A percentile compares a stretch with the other conserved stretches of the same genome.
Conservation (phyloP, 768 basidiomycete genomes). For the Amanita jacksonii region DNA sequence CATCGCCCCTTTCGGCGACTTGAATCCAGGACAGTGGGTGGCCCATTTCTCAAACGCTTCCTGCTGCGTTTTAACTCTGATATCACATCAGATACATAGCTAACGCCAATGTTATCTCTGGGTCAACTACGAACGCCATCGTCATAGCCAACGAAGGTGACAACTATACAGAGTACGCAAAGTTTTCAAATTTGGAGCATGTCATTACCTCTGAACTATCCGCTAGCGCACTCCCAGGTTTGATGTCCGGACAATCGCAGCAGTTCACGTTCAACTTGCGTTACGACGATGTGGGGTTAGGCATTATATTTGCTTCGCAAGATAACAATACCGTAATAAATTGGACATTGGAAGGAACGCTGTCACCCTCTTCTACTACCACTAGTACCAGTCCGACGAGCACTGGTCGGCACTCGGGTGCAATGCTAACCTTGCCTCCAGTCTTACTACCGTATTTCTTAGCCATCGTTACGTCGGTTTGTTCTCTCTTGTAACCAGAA, state of each 20-base stretch:
- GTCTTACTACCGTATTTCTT: no score
- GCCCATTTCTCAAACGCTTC: no score
- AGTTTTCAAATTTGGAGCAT: no score
- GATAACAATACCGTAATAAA: slow-evolving; percentile 2
- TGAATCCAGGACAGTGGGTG: slow-evolving; percentile 6
- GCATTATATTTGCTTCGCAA: neutral
- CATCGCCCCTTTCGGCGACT: slow-evolving; percentile 1
- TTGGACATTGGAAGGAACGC: slow-evolving; percentile 3
- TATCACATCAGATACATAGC: neutral
- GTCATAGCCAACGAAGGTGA: slow-evolving; percentile 4
- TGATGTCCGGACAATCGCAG: neutral
- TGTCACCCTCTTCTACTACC: no score
- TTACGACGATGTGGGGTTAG: slow-evolving; percentile 1
- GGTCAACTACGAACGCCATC: neutral
- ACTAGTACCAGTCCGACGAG: no score
- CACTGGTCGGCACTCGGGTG: no score
- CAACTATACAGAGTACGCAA: slow-evolving; percentile 1
- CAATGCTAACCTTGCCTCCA: no score
- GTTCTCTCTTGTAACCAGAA: no score
- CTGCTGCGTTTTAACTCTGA: neutral
- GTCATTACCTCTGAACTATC: neutral
- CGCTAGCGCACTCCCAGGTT: neutral
- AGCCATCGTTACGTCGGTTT: no score
- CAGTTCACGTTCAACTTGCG: slow-evolving; percentile 1
- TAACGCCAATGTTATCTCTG: neutral